Evolutionary conservation across 2,329 filamentous ascomycete species (phyloP).

Genomic region (Penicillium sp.): DNA sequence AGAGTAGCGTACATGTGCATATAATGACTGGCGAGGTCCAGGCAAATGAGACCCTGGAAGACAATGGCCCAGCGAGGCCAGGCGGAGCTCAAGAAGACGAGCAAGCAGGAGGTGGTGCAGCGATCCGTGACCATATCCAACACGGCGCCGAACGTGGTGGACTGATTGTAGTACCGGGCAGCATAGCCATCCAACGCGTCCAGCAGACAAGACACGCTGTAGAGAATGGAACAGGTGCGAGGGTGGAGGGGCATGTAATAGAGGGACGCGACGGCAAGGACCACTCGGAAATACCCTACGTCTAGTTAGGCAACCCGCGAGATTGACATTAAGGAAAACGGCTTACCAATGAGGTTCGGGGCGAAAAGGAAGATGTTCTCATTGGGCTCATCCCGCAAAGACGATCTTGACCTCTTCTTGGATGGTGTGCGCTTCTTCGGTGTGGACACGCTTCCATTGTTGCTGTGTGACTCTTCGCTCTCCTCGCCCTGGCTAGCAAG

Average conservation of each 20-base stretch:
- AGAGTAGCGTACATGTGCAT: slow-evolving; percentile 98
- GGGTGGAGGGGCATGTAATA: slow-evolving; percentile 99
- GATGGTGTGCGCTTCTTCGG: slow-evolving; percentile 26
- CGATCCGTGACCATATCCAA: slow-evolving; percentile 99
- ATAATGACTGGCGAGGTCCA: slow-evolving; percentile 95
- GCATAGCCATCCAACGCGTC: slow-evolving; percentile 93
- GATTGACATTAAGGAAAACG: background rate
- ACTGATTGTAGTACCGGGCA: slow-evolving; percentile 81
- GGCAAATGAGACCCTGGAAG: slow-evolving; percentile 86
- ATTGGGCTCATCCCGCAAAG: slow-evolving; percentile 32
- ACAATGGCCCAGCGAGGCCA: slow-evolving; percentile 91
- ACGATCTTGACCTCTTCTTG: slow-evolving; percentile 27
- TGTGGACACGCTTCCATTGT: slow-evolving; percentile 30
- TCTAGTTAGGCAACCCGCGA: background rate
- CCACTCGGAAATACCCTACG: slow-evolving; percentile 68
- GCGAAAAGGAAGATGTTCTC: slow-evolving; percentile 81
- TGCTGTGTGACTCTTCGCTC: slow-evolving; percentile 26
- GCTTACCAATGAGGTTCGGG: slow-evolving; percentile 73
- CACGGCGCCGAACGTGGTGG: slow-evolving; percentile 90
- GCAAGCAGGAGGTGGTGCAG: slow-evolving; percentile 89
- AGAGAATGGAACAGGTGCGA: slow-evolving; percentile 79
- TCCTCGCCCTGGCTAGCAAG: slow-evolving; percentile 29
- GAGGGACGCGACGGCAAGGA: slow-evolving; percentile 81
- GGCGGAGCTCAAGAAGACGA: slow-evolving; percentile 90
- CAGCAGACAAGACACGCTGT: slow-evolving; percentile 89